Percentiles rank a stretch among this genome's conserved stretches.
phyloP scores from a whole-genome alignment of 352 stramenopile species.

The Aphanomyces stellatus region DNA sequence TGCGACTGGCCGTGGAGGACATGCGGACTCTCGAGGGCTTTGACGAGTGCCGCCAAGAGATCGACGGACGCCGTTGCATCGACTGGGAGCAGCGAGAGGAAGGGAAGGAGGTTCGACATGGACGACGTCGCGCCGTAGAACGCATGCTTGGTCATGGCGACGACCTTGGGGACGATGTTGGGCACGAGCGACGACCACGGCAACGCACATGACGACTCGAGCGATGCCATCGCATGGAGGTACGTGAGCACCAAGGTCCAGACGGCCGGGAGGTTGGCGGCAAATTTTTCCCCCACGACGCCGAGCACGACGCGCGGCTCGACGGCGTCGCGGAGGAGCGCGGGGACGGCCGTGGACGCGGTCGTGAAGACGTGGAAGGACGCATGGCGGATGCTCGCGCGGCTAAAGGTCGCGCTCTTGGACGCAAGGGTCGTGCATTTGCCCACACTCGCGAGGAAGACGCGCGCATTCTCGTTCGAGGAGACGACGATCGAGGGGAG shows the following conservation, averaged over 20 bases:
- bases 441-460: slow-evolving; percentile 38
- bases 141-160: slow-evolving; percentile 63
- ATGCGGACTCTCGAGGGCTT: slow-evolving; percentile 53
- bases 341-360: slow-evolving; percentile 30
- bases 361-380: slow-evolving; percentile 50
- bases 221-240: slow-evolving; percentile 35
- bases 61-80: slow-evolving; percentile 38
- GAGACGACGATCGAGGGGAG: background rate
- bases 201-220: slow-evolving; percentile 9
- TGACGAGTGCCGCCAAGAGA: slow-evolving; percentile 57
- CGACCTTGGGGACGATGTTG: slow-evolving; percentile 52
- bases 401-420: slow-evolving; percentile 70
- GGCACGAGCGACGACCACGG: slow-evolving; percentile 36
- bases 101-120: slow-evolving; percentile 44
- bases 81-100: slow-evolving; percentile 67
- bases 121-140: slow-evolving; percentile 69
- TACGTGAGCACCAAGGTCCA: slow-evolving; percentile 73
- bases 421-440: slow-evolving; percentile 42
- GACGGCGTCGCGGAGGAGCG: background rate
- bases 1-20: slow-evolving; percentile 41
- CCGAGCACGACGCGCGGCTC: slow-evolving; percentile 59
- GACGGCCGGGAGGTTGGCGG: slow-evolving; percentile 56
- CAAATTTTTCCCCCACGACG: slow-evolving; percentile 54
- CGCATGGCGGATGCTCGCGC: slow-evolving; percentile 52
- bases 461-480: slow-evolving; percentile 21